Percentiles rank a stretch among this genome's conserved stretches.
Evolutionary conservation across 768 basidiomycete species (phyloP).

Genomic region (Calocybe cyanea): DNA sequence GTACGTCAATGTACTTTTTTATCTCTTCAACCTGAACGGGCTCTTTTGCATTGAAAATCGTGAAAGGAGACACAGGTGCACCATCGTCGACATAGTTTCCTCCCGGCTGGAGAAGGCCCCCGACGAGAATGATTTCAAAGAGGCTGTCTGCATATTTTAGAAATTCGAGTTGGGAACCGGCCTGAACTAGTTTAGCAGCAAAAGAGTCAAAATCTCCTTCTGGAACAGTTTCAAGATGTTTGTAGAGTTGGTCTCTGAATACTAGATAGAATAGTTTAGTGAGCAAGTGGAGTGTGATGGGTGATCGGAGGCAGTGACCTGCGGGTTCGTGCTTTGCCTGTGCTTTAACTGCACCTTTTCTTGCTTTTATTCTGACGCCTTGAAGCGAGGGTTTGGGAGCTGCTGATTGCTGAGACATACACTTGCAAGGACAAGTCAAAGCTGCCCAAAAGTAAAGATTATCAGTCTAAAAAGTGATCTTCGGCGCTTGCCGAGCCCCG

Average conservation of each 20-base stretch:
- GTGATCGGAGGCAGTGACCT: slow-evolving; percentile 32
- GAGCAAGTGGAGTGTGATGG: background rate
- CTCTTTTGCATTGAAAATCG: slow-evolving; percentile 77
- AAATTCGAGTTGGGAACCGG: slow-evolving; percentile 89
- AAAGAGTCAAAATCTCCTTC: slow-evolving; percentile 80
- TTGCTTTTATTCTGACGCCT: slow-evolving; percentile 90
- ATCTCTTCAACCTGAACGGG: slow-evolving; percentile 80
- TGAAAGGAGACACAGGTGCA: slow-evolving; percentile 83
- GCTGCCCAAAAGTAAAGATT: slow-evolving; percentile 1
- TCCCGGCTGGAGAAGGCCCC: slow-evolving; percentile 94
- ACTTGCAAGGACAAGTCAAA: slow-evolving; percentile 30
- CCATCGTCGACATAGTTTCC: slow-evolving; percentile 88
- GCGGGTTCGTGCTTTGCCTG: slow-evolving; percentile 91
- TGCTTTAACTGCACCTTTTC: slow-evolving; percentile 90
- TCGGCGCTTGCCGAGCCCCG: slow-evolving; percentile 20
- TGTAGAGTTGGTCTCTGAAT: slow-evolving; percentile 91
- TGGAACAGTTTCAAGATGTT: slow-evolving; percentile 81
- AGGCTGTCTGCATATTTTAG: slow-evolving; percentile 97
- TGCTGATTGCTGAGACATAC: slow-evolving; percentile 89
- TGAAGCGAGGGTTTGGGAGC: slow-evolving; percentile 85
- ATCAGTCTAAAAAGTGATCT: background rate
- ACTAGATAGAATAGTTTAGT: slow-evolving; percentile 39
- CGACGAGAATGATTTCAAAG: slow-evolving; percentile 94
- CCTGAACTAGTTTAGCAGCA: slow-evolving; percentile 81
- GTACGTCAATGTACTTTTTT: slow-evolving; percentile 90